Evolutionary conservation across 305 asterid species (phyloP), one percentile per base, ranked within the genome.

Genomic region (Rubia peregrina): DNA sequence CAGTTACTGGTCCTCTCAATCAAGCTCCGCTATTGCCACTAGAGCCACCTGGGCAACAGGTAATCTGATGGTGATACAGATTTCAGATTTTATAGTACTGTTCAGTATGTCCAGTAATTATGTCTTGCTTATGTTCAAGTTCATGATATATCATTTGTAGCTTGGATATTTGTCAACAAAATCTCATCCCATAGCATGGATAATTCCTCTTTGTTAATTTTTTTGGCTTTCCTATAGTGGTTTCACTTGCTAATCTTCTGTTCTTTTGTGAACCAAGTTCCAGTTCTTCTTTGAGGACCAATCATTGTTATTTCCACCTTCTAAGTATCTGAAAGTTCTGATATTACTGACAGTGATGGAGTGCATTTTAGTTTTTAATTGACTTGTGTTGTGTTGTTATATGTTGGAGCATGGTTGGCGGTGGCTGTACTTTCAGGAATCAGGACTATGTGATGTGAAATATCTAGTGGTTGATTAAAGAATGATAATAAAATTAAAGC

Each of bases 11-110:
- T 72, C 74, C 82, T 65, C 80, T 77, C 53, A 84, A 70, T 69
- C 90, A 84, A 78, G 86, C 83, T 17, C 87, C 90, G 42, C 80
- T 80, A 63, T 77, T 86, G 84, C 88, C 89, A 63, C 70, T 84
- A 76, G 93, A 88, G 71, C 88, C 89, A 49, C 79, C 85, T 78
- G 72, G 82, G 6, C 83, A 81, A 70, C 83, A 87, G 95, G 95
- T 88, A 74, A 42, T 49, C 64, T 24, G n/a, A 9, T 26, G 19
- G 13, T n/a, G 33, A 1, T 4, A 33, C n/a, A 22, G 62, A 68
- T 17, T 48, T 24, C 40, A 30, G 60, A 11, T 22, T 68, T 68
- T 16, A 16, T 5, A 67, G 59, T 7, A 17, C 33, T 61, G 19
- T 33, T 33, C 43, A 61, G 17, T 30, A 61, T 62, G 26, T 33